These are phyloP conservation scores for Magnaporthiopsis incrustans DNA, from an alignment of 2,329 filamentous ascomycete genomes.

Conservation along the genomic window DNA sequence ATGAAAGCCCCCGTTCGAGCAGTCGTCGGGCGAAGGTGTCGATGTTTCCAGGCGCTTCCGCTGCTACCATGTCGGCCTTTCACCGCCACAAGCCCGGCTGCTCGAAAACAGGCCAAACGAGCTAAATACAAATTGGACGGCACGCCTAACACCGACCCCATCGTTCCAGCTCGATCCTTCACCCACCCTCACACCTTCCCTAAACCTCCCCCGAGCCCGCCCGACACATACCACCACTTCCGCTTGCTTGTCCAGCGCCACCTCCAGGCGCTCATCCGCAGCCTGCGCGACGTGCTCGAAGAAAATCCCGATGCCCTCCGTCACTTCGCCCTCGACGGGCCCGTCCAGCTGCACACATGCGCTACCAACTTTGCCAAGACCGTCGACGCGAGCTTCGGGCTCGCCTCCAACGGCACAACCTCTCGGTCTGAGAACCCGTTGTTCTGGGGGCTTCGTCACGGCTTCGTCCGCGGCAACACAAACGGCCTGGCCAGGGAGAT, in stretches of 20 bases:
- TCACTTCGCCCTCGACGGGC: constrained; percentile 26
- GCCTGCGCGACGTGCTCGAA: constrained; percentile 12
- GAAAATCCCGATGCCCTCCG: neutral
- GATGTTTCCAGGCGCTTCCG: neutral
- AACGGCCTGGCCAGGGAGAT: constrained; percentile 49
- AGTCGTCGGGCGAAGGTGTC: neutral
- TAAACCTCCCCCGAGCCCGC: neutral
- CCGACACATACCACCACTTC: constrained; percentile 19
- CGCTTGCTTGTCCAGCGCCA: constrained; percentile 19
- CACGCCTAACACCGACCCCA: no score
- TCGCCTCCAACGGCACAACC: constrained; percentile 31
- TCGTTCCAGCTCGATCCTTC: no score
- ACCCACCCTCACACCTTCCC: neutral
- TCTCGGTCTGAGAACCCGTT: constrained; percentile 40
- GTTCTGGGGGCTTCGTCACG: constrained; percentile 50
- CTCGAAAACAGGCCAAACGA: neutral
- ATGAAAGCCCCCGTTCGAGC: neutral
- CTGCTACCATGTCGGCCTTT: neutral
- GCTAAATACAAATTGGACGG: neutral
- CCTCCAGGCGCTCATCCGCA: constrained; percentile 27
- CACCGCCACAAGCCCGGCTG: neutral
- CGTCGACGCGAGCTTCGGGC: constrained; percentile 35
- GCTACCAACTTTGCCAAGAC: constrained; percentile 35
- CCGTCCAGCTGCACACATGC: constrained; percentile 36
- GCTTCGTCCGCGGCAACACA: constrained; percentile 47